A percentile compares a stretch with the other conserved stretches of the same genome.
Conservation (phyloP, 768 basidiomycete genomes). For the Tulasnella sp. region DNA sequence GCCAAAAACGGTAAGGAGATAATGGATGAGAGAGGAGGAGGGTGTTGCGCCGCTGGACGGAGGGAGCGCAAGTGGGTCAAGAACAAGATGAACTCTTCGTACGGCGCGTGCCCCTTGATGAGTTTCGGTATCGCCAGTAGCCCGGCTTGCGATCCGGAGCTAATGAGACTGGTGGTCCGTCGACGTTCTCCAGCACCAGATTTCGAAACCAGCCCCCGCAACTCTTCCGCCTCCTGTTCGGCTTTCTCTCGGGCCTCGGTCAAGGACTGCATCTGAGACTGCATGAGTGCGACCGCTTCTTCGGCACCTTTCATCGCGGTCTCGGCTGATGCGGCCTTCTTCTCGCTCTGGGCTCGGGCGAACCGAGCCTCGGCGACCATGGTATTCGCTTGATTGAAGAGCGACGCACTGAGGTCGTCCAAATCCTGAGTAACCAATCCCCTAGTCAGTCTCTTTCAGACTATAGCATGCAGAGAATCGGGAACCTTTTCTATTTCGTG, state of each 20-base stretch:
- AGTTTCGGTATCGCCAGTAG: conserved; percentile 33
- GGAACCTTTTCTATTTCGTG: conserved; percentile 63
- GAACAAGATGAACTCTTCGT: conserved; percentile 72
- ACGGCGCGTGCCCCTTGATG: conserved; percentile 63
- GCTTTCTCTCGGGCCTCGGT: conserved; percentile 58
- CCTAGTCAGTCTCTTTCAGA: background rate
- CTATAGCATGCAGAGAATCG: too few relatives aligned
- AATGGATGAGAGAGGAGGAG: conserved; percentile 67
- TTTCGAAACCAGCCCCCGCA: conserved; percentile 50
- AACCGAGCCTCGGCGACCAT: conserved; percentile 96
- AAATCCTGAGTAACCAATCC: conserved; percentile 46
- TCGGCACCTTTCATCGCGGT: conserved; percentile 73
- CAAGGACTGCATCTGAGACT: conserved; percentile 71
- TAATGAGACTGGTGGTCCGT: conserved; percentile 20
- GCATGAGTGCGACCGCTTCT: conserved; percentile 76
- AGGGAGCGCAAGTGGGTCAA: conserved; percentile 66
- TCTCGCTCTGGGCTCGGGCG: conserved; percentile 54
- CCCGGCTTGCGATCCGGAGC: background rate
- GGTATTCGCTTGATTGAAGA: conserved; percentile 89
- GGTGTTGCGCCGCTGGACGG: conserved; percentile 50
- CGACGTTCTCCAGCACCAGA: conserved; percentile 57
- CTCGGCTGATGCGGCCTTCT: conserved; percentile 70
- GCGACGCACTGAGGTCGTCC: conserved; percentile 81
- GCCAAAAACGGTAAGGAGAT: conserved; percentile 70
- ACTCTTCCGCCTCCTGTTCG: conserved; percentile 45